Conservation (phyloP, 1,284 basidiomycete genomes). For the Ganoderma resinaceum region DNA sequence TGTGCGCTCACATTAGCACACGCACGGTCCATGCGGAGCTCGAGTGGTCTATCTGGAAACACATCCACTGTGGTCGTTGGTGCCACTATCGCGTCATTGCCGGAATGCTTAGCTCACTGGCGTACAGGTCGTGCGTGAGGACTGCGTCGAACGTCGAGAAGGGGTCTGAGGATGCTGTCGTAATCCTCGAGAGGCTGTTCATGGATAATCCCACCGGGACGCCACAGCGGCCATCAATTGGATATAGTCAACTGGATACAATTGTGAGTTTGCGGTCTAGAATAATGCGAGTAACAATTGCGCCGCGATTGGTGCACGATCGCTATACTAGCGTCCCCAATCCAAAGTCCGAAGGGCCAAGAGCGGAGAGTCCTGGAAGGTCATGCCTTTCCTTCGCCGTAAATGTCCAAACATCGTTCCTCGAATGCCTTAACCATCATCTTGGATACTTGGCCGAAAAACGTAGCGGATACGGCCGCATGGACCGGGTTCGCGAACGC, state of each 20-base stretch:
- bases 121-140: neutral
- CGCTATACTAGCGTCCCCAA: neutral
- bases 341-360: neutral
- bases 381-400: constrained; percentile 52
- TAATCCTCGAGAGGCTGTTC: neutral
- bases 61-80: neutral
- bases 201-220: neutral
- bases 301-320: neutral
- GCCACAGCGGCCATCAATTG: neutral
- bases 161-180: neutral
- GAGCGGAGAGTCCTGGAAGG: neutral
- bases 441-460: constrained; percentile 87
- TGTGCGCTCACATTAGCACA: neutral
- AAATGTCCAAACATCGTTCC: constrained; percentile 76
- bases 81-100: neutral
- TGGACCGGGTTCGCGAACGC: constrained; percentile 90
- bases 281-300: neutral
- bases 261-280: neutral
- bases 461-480: constrained; percentile 80
- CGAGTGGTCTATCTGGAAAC: constrained; percentile 1
- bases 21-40: neutral
- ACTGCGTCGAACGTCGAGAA: neutral
- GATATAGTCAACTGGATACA: neutral
- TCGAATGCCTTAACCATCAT: constrained; percentile 96
- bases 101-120: neutral